phyloP scores from a whole-genome alignment of 1,284 basidiomycete species.

The Xerocomus cyaneibrunnescens region DNA sequence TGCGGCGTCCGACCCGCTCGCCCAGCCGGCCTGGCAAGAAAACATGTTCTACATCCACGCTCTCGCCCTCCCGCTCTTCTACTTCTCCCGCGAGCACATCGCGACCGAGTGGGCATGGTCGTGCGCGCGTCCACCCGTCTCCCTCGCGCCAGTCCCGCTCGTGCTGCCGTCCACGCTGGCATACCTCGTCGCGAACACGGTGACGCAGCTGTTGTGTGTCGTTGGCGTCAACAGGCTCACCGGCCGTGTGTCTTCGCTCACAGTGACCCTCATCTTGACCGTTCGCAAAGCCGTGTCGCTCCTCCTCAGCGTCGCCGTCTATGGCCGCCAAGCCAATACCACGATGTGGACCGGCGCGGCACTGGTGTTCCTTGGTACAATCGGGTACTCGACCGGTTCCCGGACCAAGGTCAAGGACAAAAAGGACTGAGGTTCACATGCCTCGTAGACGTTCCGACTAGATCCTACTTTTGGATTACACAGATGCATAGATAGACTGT shows the following conservation, averaged over 20 bases:
- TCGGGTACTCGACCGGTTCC: slow-evolving; percentile 62
- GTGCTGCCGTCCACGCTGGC: slow-evolving; percentile 62
- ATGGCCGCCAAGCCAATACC: slow-evolving; percentile 28
- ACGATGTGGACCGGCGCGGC: slow-evolving; percentile 67
- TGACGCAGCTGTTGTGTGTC: slow-evolving; percentile 88
- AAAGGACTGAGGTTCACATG: slow-evolving; percentile 20
- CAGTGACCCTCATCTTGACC: slow-evolving; percentile 86
- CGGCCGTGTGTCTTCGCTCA: slow-evolving; percentile 72
- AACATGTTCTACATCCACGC: slow-evolving; percentile 88
- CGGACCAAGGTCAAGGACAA: slow-evolving; percentile 21
- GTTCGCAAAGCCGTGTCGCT: slow-evolving; percentile 89
- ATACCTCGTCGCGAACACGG: slow-evolving; percentile 73
- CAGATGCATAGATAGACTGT: slow-evolving; percentile 4
- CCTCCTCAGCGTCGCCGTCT: slow-evolving; percentile 65
- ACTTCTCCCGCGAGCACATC: slow-evolving; percentile 55
- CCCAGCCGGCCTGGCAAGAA: slow-evolving; percentile 73
- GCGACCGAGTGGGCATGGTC: slow-evolving; percentile 47
- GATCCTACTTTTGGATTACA: background rate
- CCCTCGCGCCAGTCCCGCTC: slow-evolving; percentile 24
- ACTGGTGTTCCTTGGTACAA: slow-evolving; percentile 70
- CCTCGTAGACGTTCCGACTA: too few species aligned
- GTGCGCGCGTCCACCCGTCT: slow-evolving; percentile 42
- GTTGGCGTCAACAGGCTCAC: slow-evolving; percentile 89
- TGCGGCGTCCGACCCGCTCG: slow-evolving; percentile 17
- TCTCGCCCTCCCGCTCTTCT: slow-evolving; percentile 72